Base-by-base conservation (phyloP, 2,329 filamentous ascomycete genomes). In the Aspergillus sp. region DNA sequence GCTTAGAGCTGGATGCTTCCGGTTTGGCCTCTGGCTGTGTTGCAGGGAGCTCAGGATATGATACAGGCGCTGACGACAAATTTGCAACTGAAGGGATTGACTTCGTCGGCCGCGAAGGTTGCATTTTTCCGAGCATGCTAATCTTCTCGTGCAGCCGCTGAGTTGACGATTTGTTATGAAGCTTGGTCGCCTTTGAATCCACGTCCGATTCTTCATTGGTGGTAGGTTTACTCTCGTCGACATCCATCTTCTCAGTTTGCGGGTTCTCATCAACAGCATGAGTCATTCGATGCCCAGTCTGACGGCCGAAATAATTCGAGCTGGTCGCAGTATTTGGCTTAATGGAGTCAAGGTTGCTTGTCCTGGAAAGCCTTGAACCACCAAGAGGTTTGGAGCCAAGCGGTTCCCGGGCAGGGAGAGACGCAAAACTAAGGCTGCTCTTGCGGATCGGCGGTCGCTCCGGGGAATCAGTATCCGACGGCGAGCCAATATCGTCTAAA, bases 351-450 rank as follows among this genome's bases (percentile, higher is more conserved):
- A 93, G 72, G 63, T 96, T 89, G 67, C 91, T 96, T 6, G 86
- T 90, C 59, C 90, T 83, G 20, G 91, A 93, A 51, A 85, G 77
- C 49, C 90, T 83, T 18, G 83, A 82, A 44, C 83, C 73, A 15
- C 88, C 92, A 68, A 92, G 85, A 71, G 89, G 96, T 76, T 93
- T 93, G 72, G 96, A 96, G 15, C 85, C 86, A 52, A 98, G 80
- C 36, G 93, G 93, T 68, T 98, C 93, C 60, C 95, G 85, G 3
- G 93, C 93, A 30, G 95, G 95, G 12, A 99, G 81, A 17, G 95
- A 91, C 38, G 95, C 91, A 76, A 99, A 98, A 58, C 90, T 96
- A 59, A 99, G 82, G 71, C 93, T 98, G 75, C 93, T 96, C 80
- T 98, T 98, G 59, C 93, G 88, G 64, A 96, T 84, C 30, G 90